Conservation (phyloP, 371 early-diverging fungal species). For the Actinomucor elegans region DNA sequence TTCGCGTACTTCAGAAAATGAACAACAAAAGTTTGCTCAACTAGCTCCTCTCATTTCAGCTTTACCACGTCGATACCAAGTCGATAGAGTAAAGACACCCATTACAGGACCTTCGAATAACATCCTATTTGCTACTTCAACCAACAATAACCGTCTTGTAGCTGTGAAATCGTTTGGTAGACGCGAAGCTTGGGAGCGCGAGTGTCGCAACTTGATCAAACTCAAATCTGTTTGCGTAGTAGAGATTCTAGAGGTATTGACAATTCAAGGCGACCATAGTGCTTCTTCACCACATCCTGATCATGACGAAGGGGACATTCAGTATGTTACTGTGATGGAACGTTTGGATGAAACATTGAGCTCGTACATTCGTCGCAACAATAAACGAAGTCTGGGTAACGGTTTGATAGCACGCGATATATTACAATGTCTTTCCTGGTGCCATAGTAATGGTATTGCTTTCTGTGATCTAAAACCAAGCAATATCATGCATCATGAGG, state of each 20-base stretch:
- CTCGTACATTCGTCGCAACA: constrained; percentile 9
- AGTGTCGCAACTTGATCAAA: constrained; percentile 42
- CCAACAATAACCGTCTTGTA: neutral
- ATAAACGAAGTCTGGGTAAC: neutral
- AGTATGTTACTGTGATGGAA: constrained; percentile 45
- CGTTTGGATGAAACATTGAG: constrained; percentile 38
- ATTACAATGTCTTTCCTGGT: constrained; percentile 35
- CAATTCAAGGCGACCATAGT: constrained; percentile 40
- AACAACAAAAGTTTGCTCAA: constrained; percentile 3
- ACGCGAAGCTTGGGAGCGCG: constrained; percentile 54
- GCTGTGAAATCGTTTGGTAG: constrained; percentile 48
- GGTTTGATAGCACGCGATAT: constrained; percentile 27
- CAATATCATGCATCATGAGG: constrained; percentile 36
- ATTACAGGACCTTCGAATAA: constrained; percentile 43
- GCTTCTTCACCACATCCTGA: neutral
- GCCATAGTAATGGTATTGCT: constrained; percentile 39
- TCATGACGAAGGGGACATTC: constrained; percentile 23
- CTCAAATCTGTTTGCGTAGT: constrained; percentile 39
- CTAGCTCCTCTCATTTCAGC: constrained; percentile 17
- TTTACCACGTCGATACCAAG: constrained; percentile 39
- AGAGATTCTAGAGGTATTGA: constrained; percentile 46
- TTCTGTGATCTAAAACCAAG: constrained; percentile 39
- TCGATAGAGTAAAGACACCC: constrained; percentile 23
- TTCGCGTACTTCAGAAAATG: neutral
- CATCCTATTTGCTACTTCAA: constrained; percentile 36